Base-by-base conservation (phyloP, 2,329 filamentous ascomycete species). In the Ophiostoma sp. region DNA sequence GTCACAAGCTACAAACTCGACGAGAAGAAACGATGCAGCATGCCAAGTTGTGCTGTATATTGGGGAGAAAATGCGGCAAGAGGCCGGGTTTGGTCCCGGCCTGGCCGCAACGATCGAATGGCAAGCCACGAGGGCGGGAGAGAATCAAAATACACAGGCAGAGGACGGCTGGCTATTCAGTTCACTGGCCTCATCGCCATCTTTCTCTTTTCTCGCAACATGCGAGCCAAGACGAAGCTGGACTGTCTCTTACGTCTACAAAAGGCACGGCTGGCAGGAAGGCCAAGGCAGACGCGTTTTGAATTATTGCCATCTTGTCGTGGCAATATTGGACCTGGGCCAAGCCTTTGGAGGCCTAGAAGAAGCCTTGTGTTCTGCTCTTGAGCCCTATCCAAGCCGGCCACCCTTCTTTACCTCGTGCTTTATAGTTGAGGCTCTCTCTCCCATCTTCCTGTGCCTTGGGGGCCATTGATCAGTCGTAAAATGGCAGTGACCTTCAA, bases 391-490 rank as follows among this genome's bases (percentile, higher is more conserved):
- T 17, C 31, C 57, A 63, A 39, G 57, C 31, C 12, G 61, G 11
- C n/a, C 69, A 28, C 39, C 50, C 39, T 48, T 19, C 33, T n/a
- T n/a, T 9, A 36, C 22, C 48, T 42, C 48, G 11, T 3, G 15
- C 15, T 19, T 69, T 17, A 31, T n/a, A 12, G 28, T 45, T 3
- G 50, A 70, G 50, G 33, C 12, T 66, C 50, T 55, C n/a, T 55
- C n/a, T 50, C 28, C 64, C 48, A 15, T 9, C 2, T 50, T 45
- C 55, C n/a, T 59, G n/a, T 70, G 52, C 25, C 17, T 68, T 50
- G 69, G n/a, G 22, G 61, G 22, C 69, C 39, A 71, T 71, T 33
- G 39, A 63, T 63, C 55, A 45, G 61, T 57, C 69, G 45, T 36
- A 70, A 25, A 19, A 28, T 59, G 69, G 52, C 12, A 31, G 69